Percentiles rank a stretch among this genome's conserved stretches.
Conservation (phyloP, 805 yeast genomes). For the Teunomyces cretensis region DNA sequence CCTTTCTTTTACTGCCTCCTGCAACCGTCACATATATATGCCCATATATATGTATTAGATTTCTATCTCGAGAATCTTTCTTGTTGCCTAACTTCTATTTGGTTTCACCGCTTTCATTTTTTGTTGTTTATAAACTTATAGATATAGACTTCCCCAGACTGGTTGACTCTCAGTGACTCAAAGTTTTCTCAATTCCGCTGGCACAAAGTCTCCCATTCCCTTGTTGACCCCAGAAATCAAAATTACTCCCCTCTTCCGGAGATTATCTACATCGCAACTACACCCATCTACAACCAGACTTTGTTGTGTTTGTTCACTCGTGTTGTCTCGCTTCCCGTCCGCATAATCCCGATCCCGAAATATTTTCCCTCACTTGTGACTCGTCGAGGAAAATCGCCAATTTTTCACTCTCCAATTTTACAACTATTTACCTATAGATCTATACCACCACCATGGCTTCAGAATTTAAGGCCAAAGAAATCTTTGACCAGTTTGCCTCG, state of each 20-base stretch:
- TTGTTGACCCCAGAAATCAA: too few relatives aligned
- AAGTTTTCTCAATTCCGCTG: conserved; percentile 30
- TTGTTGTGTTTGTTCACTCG: conserved; percentile 25
- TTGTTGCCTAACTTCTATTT: neutral
- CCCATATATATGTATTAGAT: neutral
- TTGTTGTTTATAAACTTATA: conserved; percentile 3
- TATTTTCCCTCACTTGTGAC: conserved; percentile 3
- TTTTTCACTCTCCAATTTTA: conserved; percentile 1
- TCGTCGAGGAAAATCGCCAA: conserved; percentile 3
- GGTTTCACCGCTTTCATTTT: neutral
- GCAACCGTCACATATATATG: neutral
- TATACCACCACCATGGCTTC: conserved; percentile 2
- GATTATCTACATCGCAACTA: conserved; percentile 57
- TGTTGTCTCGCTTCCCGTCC: neutral
- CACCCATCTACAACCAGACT: conserved; percentile 57
- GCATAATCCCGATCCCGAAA: conserved; percentile 1
- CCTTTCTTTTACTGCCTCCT: neutral
- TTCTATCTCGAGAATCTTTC: neutral
- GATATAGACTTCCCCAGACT: conserved; percentile 4
- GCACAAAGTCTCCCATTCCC: too few relatives aligned
- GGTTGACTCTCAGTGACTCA: conserved; percentile 14
- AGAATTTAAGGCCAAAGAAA: conserved; percentile 17
- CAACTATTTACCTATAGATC: neutral
- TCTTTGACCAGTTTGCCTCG: conserved; percentile 40
- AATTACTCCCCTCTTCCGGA: too few relatives aligned